Evolutionary conservation across 2,329 filamentous ascomycete genomes (phyloP).

Genomic region (Colletotrichum plurivorum): DNA sequence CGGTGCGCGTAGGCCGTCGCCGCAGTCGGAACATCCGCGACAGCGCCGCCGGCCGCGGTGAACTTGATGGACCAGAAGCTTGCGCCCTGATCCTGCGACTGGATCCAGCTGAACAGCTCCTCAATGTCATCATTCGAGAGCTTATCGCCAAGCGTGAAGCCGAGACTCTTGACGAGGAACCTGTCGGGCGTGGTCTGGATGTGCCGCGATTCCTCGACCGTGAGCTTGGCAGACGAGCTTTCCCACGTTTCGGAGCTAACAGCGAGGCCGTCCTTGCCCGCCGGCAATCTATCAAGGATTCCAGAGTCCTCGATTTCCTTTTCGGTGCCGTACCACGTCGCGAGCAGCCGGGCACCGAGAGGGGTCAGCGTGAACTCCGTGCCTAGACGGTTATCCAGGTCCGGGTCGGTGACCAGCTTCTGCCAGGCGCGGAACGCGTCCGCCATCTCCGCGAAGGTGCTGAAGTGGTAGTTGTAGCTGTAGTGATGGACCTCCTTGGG

Average conservation of each 20-base stretch:
- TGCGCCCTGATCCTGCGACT: conserved; percentile 59
- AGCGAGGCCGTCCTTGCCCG: conserved; percentile 54
- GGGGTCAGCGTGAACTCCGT: conserved; percentile 63
- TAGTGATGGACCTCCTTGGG: conserved; percentile 64
- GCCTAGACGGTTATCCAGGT: conserved; percentile 64
- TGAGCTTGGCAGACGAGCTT: conserved; percentile 61
- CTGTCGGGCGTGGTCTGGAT: conserved; percentile 56
- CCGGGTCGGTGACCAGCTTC: conserved; percentile 60
- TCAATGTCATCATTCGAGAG: conserved; percentile 58
- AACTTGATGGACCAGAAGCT: conserved; percentile 69
- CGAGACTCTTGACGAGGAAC: conserved; percentile 66
- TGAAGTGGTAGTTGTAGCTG: conserved; percentile 61
- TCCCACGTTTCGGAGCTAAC: conserved; percentile 67
- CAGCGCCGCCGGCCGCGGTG: conserved; percentile 66
- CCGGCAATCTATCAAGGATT: conserved; percentile 57
- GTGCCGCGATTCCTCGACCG: conserved; percentile 57
- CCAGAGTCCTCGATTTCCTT: conserved; percentile 62
- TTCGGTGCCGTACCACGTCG: conserved; percentile 67
- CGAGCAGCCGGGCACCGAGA: conserved; percentile 63
- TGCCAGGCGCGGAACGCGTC: conserved; percentile 66
- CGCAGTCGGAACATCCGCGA: conserved; percentile 63
- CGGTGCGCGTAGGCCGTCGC: conserved; percentile 69
- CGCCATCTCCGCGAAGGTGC: conserved; percentile 57
- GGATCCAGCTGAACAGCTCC: conserved; percentile 63
- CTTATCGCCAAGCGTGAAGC: conserved; percentile 58